phyloP scores from a whole-genome alignment of 2,329 filamentous ascomycete genomes.

The Aspergillus phoenicis region DNA sequence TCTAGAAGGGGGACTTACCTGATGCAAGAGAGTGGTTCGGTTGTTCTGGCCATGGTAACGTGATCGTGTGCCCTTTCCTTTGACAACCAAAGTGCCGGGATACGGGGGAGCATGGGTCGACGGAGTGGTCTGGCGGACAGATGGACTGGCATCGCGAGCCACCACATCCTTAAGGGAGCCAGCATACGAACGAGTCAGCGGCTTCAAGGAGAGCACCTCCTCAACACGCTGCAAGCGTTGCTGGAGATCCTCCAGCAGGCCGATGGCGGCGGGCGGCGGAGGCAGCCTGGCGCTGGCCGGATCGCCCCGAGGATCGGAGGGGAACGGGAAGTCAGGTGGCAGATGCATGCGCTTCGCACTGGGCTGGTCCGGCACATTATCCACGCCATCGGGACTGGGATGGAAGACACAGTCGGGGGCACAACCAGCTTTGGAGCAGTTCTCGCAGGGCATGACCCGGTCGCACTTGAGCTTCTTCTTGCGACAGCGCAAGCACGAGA shows the following conservation, averaged over 20 bases:
- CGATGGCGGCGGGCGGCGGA: background rate
- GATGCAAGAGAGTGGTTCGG: conserved; percentile 22
- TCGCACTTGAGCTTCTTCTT: conserved; percentile 33
- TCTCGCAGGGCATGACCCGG: conserved; percentile 25
- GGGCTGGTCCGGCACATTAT: background rate
- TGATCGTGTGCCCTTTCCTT: conserved; percentile 27
- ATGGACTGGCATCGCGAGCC: background rate
- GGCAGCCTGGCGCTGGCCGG: background rate
- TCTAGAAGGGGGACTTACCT: conserved; percentile 9
- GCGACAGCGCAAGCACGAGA: conserved; percentile 29
- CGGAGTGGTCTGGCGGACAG: conserved; percentile 12
- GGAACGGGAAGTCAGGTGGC: background rate
- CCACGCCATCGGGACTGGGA: conserved; percentile 7
- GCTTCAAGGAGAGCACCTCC: conserved; percentile 16
- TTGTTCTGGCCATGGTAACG: conserved; percentile 28
- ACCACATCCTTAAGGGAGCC: background rate
- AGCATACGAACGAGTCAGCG: background rate
- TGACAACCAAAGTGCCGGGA: conserved; percentile 23
- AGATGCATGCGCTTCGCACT: background rate
- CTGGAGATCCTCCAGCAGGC: conserved; percentile 27
- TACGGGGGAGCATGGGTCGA: conserved; percentile 10
- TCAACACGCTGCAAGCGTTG: conserved; percentile 24
- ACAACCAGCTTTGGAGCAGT: conserved; percentile 25
- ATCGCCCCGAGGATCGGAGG: background rate
- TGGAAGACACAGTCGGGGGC: conserved; percentile 20